phyloP scores from a whole-genome alignment of 148 eudicot species.

The Rhododendron molle region DNA sequence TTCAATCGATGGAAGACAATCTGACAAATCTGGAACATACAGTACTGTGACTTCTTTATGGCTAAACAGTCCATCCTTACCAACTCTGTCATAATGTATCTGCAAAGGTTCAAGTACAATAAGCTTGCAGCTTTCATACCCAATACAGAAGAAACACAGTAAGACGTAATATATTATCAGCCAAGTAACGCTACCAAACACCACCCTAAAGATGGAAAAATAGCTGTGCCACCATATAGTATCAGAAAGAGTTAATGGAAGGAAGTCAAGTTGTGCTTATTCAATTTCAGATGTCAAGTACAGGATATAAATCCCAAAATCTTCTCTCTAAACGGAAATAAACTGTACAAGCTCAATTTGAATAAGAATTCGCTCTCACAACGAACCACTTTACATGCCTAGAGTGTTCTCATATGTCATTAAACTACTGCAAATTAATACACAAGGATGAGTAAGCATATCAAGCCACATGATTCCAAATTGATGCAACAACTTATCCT shows the following conservation, averaged over 20 bases:
- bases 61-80: constrained; percentile 84
- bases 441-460: background rate
- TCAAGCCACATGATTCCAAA: background rate
- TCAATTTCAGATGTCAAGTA: background rate
- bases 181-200: background rate
- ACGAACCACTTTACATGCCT: background rate
- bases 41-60: constrained; percentile 89
- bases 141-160: background rate
- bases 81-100: constrained; percentile 96
- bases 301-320: background rate
- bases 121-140: constrained; percentile 5
- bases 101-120: constrained; percentile 28
- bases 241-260: background rate
- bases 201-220: background rate
- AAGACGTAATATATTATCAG: background rate
- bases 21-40: constrained; percentile 83
- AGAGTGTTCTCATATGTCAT: background rate
- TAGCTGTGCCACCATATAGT: background rate
- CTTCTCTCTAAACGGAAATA: background rate
- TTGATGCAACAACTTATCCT: background rate
- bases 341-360: background rate
- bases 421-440: background rate
- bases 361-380: background rate
- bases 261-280: background rate
- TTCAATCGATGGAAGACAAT: constrained; percentile 79